Base-by-base conservation (phyloP, 2,329 filamentous ascomycete species). In the Botrytis byssoidea region DNA sequence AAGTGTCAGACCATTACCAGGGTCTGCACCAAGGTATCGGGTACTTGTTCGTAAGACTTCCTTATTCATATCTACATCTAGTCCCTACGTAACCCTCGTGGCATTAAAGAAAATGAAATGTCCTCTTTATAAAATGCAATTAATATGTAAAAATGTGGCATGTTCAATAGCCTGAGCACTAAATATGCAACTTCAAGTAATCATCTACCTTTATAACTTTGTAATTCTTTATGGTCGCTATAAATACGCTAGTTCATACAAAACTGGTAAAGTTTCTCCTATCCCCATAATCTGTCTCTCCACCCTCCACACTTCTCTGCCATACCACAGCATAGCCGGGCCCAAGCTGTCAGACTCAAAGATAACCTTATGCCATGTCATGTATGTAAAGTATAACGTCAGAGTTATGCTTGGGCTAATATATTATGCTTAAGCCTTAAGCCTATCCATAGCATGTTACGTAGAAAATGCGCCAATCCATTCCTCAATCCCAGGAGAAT, bases 391-490 rank as follows among this genome's bases (percentile, higher is more conserved):
- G 42, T 55, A 40, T 55, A n/a, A 22, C 35, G 46, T 68, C 22
- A 42, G 57, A 68, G 18, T 32, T 57, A 42, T 68, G n/a, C 46
- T 57, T 22, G 22, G 18, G 66, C 37, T 66, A n/a, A 29, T 71
- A 35, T 35, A 22, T 68, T 55, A 68, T 55, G 65, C 35, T 55
- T 68, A 68, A 40, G 35, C 35, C 48, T 55, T 55, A 55, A 29
- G 35, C 46, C 46, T 42, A 68, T 42, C 35, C 48, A 68, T 68
- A 42, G 25, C 48, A n/a, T 68, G 40, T 48, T 68, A 68, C 48
- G 35, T 57, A 68, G 25, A 57, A 57, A 42, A 68, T 68, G 20
- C 66, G 66, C 48, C 35, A 57, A 68, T 57, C 66, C 35, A 68
- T 32, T 42, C 25, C 32, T 40, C 46, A 40, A 29, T 55, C 25